Evolutionary conservation across 768 basidiomycete species (phyloP).

Genomic region (Aureoboletus auriporus): DNA sequence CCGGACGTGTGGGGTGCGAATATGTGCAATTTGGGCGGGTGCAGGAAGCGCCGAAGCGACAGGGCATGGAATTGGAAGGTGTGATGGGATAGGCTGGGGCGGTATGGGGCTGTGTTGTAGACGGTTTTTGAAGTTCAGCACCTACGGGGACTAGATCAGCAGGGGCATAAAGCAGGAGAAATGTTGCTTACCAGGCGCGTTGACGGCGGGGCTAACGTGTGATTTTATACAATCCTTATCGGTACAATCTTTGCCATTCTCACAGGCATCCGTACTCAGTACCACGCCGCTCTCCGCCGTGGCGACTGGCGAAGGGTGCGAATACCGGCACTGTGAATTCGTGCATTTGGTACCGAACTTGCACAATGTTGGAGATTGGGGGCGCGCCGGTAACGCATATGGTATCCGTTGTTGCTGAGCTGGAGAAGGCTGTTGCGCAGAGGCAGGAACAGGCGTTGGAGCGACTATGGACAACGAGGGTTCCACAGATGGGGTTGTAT

Average conservation of each 20-base stretch:
- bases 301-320: constrained; percentile 96
- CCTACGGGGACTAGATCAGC: constrained; percentile 19
- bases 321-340: constrained; percentile 84
- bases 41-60: constrained; percentile 69
- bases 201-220: constrained; percentile 84
- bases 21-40: constrained; percentile 69
- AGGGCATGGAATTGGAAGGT: constrained; percentile 38
- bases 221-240: constrained; percentile 92
- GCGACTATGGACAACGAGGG: constrained; percentile 18
- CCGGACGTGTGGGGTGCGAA: constrained; percentile 52
- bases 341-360: constrained; percentile 91
- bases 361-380: constrained; percentile 87
- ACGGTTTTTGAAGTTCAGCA: constrained; percentile 32
- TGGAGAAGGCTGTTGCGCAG: constrained; percentile 7
- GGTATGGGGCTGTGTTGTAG: constrained; percentile 33
- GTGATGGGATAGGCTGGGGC: constrained; percentile 28
- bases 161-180: background rate
- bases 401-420: constrained; percentile 34
- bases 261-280: constrained; percentile 89
- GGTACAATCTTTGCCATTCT: constrained; percentile 82
- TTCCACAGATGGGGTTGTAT: constrained; percentile 6
- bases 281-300: constrained; percentile 94
- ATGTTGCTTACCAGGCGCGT: constrained; percentile 48
- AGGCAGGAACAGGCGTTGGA: constrained; percentile 27
- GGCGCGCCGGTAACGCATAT: constrained; percentile 68